Evolutionary conservation across 805 yeast species (phyloP), one percentile per base, ranked within the genome.

Genomic region (Wickerhamomyces chambardii): DNA sequence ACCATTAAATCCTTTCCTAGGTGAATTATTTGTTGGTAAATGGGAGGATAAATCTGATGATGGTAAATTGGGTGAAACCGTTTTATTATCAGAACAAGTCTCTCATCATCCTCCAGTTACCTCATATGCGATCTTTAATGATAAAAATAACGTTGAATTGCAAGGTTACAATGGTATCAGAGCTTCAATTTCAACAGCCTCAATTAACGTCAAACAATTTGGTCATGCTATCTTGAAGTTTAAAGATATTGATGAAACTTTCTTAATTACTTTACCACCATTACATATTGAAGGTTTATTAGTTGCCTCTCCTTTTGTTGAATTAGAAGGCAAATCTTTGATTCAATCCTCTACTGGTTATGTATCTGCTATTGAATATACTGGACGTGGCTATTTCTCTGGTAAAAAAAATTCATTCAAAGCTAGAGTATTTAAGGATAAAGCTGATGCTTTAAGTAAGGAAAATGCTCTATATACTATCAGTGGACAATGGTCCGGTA

Each of bases 91-190:
- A 43, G 98, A 92, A 60, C 98, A 92, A 61, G 97, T 92, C 12
- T 78, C 89, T 42, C 98, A 92, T 62, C 98, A 92, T 58, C 98
- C 98, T 15, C 97, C 98, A 18, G 80, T 84, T 26, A 89, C 97
- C n/a, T 97, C 92, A 6, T 92, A 87, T 55, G 74, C 87, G 30
- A 73, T 92, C 37, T 63, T 73, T 51, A 87, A 87, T 55, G 83
- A 78, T 42, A 73, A 75, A 49, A 70, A 80, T 56, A 70, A 78
- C 25, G 79, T 81, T 18, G 60, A 65, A 29, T 65, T 87, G 42
- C 84, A 89, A 58, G 98, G 98, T 36, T 90, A 85, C 63, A 89
- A 84, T 53, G 90, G 90, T 28, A 75, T 90, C 51, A 83, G 75
- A 58, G 89, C 97, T 18, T 75, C 84, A 17, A 80, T 92, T 61